phyloP scores from a whole-genome alignment of 1,284 basidiomycete species.

The Papiliotrema laurentii region DNA sequence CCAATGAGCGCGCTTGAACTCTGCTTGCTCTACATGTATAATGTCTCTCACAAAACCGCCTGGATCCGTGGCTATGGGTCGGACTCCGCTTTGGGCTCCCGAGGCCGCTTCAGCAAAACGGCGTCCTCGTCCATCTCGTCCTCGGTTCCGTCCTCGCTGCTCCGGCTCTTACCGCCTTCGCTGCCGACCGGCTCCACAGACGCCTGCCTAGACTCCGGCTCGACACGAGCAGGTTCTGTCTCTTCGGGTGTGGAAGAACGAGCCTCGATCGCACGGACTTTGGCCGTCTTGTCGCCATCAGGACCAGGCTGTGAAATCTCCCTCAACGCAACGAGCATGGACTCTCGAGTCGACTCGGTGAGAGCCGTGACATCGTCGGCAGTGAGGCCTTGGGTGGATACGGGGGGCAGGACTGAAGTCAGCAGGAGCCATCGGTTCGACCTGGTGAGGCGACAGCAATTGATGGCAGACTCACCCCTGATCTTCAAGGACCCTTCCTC shows the following conservation, averaged over 20 bases:
- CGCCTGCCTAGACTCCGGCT: too few relatives aligned
- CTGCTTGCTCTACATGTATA: too few relatives aligned
- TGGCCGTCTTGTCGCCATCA: not conserved
- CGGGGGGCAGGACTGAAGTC: conserved; percentile 54
- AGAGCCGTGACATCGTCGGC: conserved; percentile 49
- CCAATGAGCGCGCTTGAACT: too few relatives aligned
- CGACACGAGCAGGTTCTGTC: too few relatives aligned
- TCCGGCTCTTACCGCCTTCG: not conserved
- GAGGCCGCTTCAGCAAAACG: conserved; percentile 42
- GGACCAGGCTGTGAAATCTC: conserved; percentile 37
- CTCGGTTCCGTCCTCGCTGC: conserved; percentile 24
- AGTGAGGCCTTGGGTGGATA: conserved; percentile 51
- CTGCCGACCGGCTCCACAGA: not conserved
- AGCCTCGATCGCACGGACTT: not conserved
- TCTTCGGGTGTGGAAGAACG: too few relatives aligned
- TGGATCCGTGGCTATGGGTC: too few relatives aligned
- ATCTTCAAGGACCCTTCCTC: conserved; percentile 72
- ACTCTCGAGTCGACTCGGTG: conserved; percentile 45
- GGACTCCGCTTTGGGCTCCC: not conserved
- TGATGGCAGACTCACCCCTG: conserved; percentile 65
- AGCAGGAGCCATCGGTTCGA: conserved; percentile 61
- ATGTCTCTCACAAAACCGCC: too few relatives aligned
- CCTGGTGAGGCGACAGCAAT: conserved; percentile 56
- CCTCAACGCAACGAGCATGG: conserved; percentile 48
- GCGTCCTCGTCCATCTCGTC: conserved; percentile 49